Evolutionary conservation across 352 stramenopile genomes (phyloP).

Genomic region (Globisporangium rhizosaccharum): DNA sequence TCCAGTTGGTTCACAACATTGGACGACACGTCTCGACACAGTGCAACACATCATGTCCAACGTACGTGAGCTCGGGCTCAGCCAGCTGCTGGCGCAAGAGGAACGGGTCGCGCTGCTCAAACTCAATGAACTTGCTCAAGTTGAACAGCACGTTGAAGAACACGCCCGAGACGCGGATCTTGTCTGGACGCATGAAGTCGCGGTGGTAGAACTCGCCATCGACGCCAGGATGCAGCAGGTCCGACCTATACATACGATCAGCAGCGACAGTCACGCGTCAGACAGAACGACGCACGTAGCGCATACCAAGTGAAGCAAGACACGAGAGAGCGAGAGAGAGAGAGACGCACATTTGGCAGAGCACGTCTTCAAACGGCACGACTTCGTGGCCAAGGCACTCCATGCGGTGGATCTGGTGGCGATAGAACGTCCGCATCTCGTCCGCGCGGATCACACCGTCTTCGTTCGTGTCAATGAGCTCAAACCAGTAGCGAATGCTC

Average conservation of each 20-base stretch:
- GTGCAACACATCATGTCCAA: conserved; percentile 10
- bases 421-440: conserved; percentile 94
- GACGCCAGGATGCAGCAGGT: conserved; percentile 67
- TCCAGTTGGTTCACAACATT: neutral
- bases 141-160: conserved; percentile 99
- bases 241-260: conserved; percentile 29
- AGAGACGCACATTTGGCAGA: conserved; percentile 96
- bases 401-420: conserved; percentile 95
- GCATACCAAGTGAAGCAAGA: no score
- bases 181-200: conserved; percentile 81
- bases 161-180: conserved; percentile 91
- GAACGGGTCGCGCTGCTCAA: conserved; percentile 98
- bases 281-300: no score
- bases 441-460: conserved; percentile 95
- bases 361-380: conserved; percentile 97
- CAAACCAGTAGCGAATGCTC: conserved; percentile 98
- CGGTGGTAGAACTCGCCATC: conserved; percentile 79
- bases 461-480: conserved; percentile 96
- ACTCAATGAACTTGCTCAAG: conserved; percentile 99
- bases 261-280: neutral
- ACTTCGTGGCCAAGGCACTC: conserved; percentile 97
- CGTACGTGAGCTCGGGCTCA: conserved; percentile 82
- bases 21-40: neutral
- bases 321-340: no score
- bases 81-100: conserved; percentile 92